phyloP scores from a whole-genome alignment of 805 yeast genomes.

The Wickerhamomyces mucosus region DNA sequence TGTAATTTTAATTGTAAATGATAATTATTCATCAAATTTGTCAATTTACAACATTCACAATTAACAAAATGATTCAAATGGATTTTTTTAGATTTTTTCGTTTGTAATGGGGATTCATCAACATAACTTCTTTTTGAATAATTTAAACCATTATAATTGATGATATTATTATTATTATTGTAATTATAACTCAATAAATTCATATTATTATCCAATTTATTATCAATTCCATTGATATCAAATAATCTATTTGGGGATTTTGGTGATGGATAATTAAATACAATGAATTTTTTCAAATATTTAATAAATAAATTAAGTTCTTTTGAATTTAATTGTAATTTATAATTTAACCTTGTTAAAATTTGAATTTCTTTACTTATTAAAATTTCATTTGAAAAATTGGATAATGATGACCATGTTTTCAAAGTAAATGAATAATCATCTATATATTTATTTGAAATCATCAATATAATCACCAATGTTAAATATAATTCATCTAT shows the following conservation, averaged over 20 bases:
- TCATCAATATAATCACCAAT: constrained; percentile 24
- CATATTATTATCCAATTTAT: no score
- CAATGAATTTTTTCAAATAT: no score
- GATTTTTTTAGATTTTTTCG: no score
- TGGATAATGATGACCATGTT: constrained; percentile 33
- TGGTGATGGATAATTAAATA: no score
- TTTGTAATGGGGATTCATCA: no score
- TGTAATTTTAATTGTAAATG: constrained; percentile 5
- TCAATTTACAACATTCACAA: constrained; percentile 13
- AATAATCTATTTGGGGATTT: no score
- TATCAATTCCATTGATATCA: no score
- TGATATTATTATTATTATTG: no score
- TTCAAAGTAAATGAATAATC: constrained; percentile 42
- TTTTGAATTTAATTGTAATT: no score
- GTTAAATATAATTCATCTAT: constrained; percentile 13
- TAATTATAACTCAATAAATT: no score
- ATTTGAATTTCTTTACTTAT: constrained; percentile 13
- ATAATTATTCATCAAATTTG: constrained; percentile 13
- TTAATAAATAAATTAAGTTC: no score
- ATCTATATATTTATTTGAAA: constrained; percentile 36
- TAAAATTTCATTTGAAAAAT: constrained; percentile 7
- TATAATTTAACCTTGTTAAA: constrained; percentile 15
- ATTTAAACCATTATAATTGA: constrained; percentile 1
- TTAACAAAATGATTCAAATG: constrained; percentile 3
- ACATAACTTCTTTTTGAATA: no score